phyloP scores from a whole-genome alignment of 257 asterid species.

The Voacanga thouarsii region DNA sequence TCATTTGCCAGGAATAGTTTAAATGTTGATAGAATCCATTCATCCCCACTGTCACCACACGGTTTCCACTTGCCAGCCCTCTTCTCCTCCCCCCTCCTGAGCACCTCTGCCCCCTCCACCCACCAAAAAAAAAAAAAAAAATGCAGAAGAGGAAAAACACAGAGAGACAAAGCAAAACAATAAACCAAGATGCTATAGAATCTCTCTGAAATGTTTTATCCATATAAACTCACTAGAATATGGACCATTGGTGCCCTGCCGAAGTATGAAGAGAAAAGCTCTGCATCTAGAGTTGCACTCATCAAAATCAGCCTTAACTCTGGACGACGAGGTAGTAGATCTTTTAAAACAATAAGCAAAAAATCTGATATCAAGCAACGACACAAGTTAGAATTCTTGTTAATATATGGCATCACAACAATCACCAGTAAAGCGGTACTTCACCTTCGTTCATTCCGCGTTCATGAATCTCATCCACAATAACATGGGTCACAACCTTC shows the following conservation, averaged over 20 bases:
- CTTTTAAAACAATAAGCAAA: constrained; percentile 83
- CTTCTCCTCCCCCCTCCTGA: not conserved
- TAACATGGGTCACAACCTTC: constrained; percentile 85
- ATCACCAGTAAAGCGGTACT: constrained; percentile 16
- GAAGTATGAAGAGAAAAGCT: constrained; percentile 88
- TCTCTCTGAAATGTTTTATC: not conserved
- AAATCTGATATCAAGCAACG: constrained; percentile 58
- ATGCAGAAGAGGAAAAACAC: not conserved
- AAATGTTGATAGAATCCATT: not conserved
- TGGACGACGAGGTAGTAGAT: constrained; percentile 90
- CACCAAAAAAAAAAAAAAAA: not conserved
- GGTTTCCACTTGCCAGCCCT: not conserved
- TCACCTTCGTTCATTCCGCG: constrained; percentile 98
- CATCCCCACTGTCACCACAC: not conserved
- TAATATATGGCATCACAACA: not conserved
- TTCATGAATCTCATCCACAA: constrained; percentile 97
- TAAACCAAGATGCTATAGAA: constrained; percentile 4
- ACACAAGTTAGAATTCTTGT: constrained; percentile 28
- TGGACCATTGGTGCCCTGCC: constrained; percentile 69
- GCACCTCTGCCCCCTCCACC: not conserved
- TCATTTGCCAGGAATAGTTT: not conserved
- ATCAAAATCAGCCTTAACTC: constrained; percentile 83
- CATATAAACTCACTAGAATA: constrained; percentile 57
- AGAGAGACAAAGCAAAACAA: not conserved
- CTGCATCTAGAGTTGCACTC: constrained; percentile 97